A percentile compares a stretch with the other conserved stretches of the same genome.
Conservation (phyloP, 495 filamentous ascomycete genomes). For the Daldinia grandis region DNA sequence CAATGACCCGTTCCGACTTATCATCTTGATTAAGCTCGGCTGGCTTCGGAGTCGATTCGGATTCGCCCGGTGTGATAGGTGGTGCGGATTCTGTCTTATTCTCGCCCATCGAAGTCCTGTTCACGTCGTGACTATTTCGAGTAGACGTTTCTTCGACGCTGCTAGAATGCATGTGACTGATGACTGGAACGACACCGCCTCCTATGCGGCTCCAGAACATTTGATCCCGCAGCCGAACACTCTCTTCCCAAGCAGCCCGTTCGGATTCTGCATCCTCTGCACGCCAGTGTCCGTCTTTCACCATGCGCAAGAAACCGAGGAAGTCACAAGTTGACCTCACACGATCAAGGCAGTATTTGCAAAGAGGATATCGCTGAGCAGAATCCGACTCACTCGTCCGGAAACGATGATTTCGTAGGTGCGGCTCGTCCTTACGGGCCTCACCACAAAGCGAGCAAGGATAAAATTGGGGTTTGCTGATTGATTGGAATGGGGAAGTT, state of each 20-base stretch:
- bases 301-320: conserved; percentile 84
- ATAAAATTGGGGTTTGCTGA: conserved; percentile 67
- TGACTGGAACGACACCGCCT: conserved; percentile 82
- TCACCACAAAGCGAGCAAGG: conserved; percentile 93
- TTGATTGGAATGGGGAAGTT: conserved; percentile 53
- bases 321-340: conserved; percentile 91
- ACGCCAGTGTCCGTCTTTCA: conserved; percentile 88
- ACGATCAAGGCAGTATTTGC: conserved; percentile 83
- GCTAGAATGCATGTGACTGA: conserved; percentile 41
- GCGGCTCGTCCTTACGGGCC: conserved; percentile 69
- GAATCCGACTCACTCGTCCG: conserved; percentile 84
- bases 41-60: conserved; percentile 16
- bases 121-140: conserved; percentile 30
- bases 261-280: conserved; percentile 79
- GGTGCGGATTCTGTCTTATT: conserved; percentile 7
- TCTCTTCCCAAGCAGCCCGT: conserved; percentile 91
- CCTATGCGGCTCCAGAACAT: conserved; percentile 97
- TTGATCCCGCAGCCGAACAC: conserved; percentile 83
- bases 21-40: conserved; percentile 19
- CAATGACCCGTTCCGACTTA: conserved; percentile 4
- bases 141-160: conserved; percentile 34
- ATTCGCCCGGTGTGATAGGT: conserved; percentile 16
- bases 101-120: conserved; percentile 5
- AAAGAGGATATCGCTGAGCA: conserved; percentile 88
- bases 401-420: conserved; percentile 86